A percentile compares a stretch with the other conserved stretches of the same genome.
Evolutionary conservation across 2,329 filamentous ascomycete genomes (phyloP).

Genomic region (Xylaria sp.): DNA sequence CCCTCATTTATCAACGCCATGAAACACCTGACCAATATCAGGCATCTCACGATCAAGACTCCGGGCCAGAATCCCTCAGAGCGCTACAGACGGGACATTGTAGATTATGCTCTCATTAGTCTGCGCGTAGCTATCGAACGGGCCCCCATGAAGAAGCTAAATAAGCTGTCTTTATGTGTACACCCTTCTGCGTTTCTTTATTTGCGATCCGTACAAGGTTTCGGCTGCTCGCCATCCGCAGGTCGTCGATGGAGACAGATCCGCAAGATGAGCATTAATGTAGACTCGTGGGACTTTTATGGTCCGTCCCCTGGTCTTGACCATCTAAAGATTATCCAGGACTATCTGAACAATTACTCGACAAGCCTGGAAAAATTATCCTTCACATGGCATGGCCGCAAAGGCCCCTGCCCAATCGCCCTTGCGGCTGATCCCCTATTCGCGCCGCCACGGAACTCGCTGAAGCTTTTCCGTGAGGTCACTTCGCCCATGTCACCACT

Average conservation of each 20-base stretch:
- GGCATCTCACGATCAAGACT: constrained; percentile 80
- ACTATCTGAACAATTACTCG: constrained; percentile 79
- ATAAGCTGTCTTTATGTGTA: constrained; percentile 77
- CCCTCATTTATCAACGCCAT: constrained; percentile 84
- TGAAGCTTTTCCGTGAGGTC: constrained; percentile 72
- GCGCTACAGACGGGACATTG: constrained; percentile 78
- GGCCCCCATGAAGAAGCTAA: constrained; percentile 71
- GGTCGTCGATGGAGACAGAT: constrained; percentile 82
- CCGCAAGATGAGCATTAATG: constrained; percentile 75
- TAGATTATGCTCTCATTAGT: constrained; percentile 91
- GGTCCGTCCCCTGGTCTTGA: constrained; percentile 70
- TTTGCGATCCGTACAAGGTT: constrained; percentile 77
- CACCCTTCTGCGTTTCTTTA: constrained; percentile 82
- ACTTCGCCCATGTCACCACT: constrained; percentile 73
- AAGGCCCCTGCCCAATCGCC: constrained; percentile 79
- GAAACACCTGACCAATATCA: constrained; percentile 73
- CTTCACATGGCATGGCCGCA: constrained; percentile 80
- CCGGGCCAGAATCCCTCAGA: constrained; percentile 76
- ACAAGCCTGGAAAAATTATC: constrained; percentile 73
- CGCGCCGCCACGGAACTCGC: constrained; percentile 62
- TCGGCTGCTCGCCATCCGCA: constrained; percentile 79
- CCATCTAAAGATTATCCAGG: constrained; percentile 82
- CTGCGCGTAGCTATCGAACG: constrained; percentile 85
- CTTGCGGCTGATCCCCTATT: constrained; percentile 78
- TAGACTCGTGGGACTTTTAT: constrained; percentile 75